phyloP scores from a whole-genome alignment of 2,329 filamentous ascomycete species.

The Fusarium sp. region DNA sequence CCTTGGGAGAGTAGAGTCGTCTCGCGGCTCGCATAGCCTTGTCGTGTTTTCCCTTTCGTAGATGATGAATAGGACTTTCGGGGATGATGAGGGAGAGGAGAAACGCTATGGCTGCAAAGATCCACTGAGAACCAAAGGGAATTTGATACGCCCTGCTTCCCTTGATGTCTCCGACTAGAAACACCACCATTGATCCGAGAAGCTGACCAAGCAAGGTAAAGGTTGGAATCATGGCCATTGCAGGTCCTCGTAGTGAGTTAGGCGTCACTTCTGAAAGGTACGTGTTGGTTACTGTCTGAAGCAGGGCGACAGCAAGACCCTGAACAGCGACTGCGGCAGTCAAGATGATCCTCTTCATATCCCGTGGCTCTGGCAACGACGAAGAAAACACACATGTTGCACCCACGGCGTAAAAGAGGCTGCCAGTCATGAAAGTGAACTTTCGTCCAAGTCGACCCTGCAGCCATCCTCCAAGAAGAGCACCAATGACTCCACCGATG shows the following conservation, averaged over 20 bases:
- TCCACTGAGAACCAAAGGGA: constrained; percentile 6
- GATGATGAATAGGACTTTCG: not conserved
- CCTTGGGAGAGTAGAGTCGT: not conserved
- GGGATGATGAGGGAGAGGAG: not conserved
- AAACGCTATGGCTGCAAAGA: not conserved
- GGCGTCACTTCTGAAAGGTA: constrained; percentile 6
- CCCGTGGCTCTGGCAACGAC: not conserved
- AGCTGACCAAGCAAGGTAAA: not conserved
- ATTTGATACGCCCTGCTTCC: not conserved
- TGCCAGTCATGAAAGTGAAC: not conserved
- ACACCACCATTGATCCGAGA: not conserved
- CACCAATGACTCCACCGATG: not conserved
- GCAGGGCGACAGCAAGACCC: not conserved
- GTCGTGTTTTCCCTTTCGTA: not conserved
- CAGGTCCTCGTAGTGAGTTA: not conserved
- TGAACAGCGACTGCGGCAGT: not conserved
- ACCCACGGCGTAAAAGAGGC: not conserved
- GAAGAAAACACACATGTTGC: not conserved
- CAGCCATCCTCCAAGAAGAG: constrained; percentile 1
- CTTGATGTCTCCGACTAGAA: not conserved
- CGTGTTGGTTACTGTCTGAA: not conserved
- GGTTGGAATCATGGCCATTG: not conserved
- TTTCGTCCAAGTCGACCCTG: constrained; percentile 9
- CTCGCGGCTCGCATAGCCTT: not conserved
- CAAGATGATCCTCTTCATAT: not conserved